Conservation (phyloP, 345 rosid genomes). For the Eutrema japonicum region DNA sequence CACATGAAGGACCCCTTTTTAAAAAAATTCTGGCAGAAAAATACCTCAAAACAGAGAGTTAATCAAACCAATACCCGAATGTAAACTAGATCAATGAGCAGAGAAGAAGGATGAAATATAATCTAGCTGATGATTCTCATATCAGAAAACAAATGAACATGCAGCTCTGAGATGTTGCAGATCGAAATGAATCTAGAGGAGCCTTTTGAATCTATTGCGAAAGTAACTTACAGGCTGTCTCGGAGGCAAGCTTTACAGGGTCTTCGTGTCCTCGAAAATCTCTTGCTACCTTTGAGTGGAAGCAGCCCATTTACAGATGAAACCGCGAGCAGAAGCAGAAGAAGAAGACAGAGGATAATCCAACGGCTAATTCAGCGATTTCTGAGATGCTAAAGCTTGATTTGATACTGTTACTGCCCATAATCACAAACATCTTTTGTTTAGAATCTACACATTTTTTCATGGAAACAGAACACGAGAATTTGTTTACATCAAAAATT, state of each 20-base stretch:
- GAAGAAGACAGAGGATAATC: background rate
- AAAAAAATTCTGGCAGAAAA: background rate
- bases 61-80: background rate
- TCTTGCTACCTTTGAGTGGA: conserved; percentile 69
- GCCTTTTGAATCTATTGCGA: background rate
- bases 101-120: background rate
- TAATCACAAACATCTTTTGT: conserved; percentile 10
- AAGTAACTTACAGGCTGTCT: conserved; percentile 81
- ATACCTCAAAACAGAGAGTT: background rate
- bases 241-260: conserved; percentile 82
- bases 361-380: conserved; percentile 21
- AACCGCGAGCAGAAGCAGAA: background rate
- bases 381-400: conserved; percentile 24
- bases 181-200: background rate
- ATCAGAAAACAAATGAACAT: conserved; percentile 23
- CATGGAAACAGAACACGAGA: conserved; percentile 2
- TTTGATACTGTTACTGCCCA: conserved; percentile 36
- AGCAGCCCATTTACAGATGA: conserved; percentile 89
- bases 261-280: conserved; percentile 86
- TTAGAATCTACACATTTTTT: conserved; percentile 12
- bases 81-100: background rate
- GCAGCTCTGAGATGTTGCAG: background rate
- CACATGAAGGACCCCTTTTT: background rate
- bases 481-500: too few species aligned
- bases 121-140: background rate